phyloP scores from a whole-genome alignment of 1,284 basidiomycete species.

The Exobasidium cylindrosporum region DNA sequence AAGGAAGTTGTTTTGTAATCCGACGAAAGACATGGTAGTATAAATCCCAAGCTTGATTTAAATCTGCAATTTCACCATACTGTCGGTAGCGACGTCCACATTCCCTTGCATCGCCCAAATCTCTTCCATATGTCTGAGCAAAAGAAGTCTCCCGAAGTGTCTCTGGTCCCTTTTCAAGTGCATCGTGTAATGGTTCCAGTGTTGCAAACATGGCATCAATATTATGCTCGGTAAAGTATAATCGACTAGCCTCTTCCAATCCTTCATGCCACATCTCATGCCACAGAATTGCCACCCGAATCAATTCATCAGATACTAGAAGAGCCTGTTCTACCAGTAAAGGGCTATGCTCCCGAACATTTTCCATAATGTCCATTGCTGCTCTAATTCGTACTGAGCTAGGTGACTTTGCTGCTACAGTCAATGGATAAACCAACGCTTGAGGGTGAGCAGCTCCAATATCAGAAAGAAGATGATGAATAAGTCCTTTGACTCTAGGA shows the following conservation, averaged over 20 bases:
- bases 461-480: slow-evolving; percentile 83
- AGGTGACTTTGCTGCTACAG: slow-evolving; percentile 94
- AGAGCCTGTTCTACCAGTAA: slow-evolving; percentile 87
- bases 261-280: slow-evolving; percentile 99
- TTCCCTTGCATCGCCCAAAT: slow-evolving; percentile 89
- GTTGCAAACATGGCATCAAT: slow-evolving; percentile 97
- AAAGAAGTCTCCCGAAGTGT: slow-evolving; percentile 95
- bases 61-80: slow-evolving; percentile 77
- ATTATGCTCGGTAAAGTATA: slow-evolving; percentile 98
- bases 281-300: slow-evolving; percentile 97
- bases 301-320: slow-evolving; percentile 88
- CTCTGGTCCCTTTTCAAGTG: slow-evolving; percentile 92
- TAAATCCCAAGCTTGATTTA: slow-evolving; percentile 99
- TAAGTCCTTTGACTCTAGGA: slow-evolving; percentile 79
- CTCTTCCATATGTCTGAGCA: slow-evolving; percentile 87
- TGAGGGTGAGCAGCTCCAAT: slow-evolving; percentile 97
- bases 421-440: slow-evolving; percentile 95
- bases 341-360: slow-evolving; percentile 88
- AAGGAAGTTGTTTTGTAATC: slow-evolving; percentile 88
- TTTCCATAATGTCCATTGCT: slow-evolving; percentile 83
- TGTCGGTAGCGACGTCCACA: slow-evolving; percentile 82
- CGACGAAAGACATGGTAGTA: slow-evolving; percentile 96
- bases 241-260: slow-evolving; percentile 91
- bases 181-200: slow-evolving; percentile 87
- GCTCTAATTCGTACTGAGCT: slow-evolving; percentile 78